Base-by-base conservation (phyloP, 352 stramenopile genomes). In the Globisporangium cylindrosporum region DNA sequence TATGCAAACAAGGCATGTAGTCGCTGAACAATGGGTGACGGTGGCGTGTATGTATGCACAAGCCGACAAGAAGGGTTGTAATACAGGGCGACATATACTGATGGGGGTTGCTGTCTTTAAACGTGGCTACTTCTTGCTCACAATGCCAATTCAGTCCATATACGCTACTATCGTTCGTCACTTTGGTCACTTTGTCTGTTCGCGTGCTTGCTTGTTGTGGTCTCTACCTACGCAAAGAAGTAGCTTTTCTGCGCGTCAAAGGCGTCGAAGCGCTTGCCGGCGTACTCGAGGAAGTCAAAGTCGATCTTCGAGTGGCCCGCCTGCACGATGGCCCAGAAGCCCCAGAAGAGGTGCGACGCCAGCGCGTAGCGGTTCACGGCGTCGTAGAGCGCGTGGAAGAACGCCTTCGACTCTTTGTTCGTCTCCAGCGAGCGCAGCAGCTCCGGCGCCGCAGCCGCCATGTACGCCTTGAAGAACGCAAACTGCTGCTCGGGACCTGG, bases 311-410 rank as follows among this genome's bases (percentile, higher is more conserved):
- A 96, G 73, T 95, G 85, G 9, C 77, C 83, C 4, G 89, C 84
- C 80, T 98, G 94, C 27, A 98, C 90, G 48, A 98, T 67, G n/a
- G 93, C 88, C 94, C 94, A 98, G 54, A 96, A 90, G 64, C 91
- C 93, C 94, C 94, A 98, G 68, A 97, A 98, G 15, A 98, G 62
- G 72, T 98, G 92, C 66, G 90, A 94, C 14, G 91, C 87, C 34
- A 98, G 77, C 34, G 93, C 81, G 73, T 95, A 98, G 54, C 81
- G 78, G 71, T 97, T 96, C 74, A 93, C 86, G 57, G 84, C 79
- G 59, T 90, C 80, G 63, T 97, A 90, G 9, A 97, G 71, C 69
- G 84, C 86, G 67, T 88, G 77, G 72, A 92, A 91, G 67, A 96
- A 96, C 5, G 78, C 85, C 73, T 96, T 92, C 62, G 77, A 85